Conservation (phyloP, 768 basidiomycete genomes). For the Psilocybe tampanensis region DNA sequence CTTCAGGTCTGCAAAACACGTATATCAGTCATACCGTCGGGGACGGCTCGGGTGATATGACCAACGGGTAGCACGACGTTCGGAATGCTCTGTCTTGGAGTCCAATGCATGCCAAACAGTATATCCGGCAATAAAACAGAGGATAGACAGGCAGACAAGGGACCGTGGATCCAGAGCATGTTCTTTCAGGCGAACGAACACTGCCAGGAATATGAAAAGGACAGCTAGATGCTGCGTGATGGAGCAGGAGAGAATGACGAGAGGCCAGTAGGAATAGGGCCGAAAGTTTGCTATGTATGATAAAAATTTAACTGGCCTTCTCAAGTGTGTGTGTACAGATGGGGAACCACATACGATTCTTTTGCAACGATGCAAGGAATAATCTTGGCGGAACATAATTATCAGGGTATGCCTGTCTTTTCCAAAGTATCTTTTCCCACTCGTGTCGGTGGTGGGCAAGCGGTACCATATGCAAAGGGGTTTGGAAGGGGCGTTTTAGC, state of each 20-base stretch:
- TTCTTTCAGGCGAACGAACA: conserved; percentile 75
- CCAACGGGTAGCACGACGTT: conserved; percentile 35
- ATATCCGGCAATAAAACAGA: conserved; percentile 63
- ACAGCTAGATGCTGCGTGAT: conserved; percentile 85
- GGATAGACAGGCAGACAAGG: conserved; percentile 65
- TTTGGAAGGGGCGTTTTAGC: background rate
- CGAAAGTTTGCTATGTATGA: conserved; percentile 73
- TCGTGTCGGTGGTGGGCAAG: conserved; percentile 6
- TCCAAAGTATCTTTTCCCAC: conserved; percentile 86
- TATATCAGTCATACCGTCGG: conserved; percentile 3
- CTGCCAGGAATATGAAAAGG: conserved; percentile 78
- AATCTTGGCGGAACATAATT: conserved; percentile 77
- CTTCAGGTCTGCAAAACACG: conserved; percentile 55
- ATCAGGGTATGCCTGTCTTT: conserved; percentile 73
- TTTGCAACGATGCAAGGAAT: conserved; percentile 78
- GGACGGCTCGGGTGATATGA: conserved; percentile 2
- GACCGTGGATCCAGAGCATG: conserved; percentile 66
- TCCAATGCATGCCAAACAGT: conserved; percentile 61
- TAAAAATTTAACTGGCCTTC: conserved; percentile 2
- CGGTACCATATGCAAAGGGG: background rate
- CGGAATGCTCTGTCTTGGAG: conserved; percentile 24
- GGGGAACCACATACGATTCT: conserved; percentile 63
- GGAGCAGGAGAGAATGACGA: conserved; percentile 70
- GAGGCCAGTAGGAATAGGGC: conserved; percentile 74
- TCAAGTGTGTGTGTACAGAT: background rate